Conservation (phyloP, 2,329 filamentous ascomycete species). For the Fusarium xyrophilum region DNA sequence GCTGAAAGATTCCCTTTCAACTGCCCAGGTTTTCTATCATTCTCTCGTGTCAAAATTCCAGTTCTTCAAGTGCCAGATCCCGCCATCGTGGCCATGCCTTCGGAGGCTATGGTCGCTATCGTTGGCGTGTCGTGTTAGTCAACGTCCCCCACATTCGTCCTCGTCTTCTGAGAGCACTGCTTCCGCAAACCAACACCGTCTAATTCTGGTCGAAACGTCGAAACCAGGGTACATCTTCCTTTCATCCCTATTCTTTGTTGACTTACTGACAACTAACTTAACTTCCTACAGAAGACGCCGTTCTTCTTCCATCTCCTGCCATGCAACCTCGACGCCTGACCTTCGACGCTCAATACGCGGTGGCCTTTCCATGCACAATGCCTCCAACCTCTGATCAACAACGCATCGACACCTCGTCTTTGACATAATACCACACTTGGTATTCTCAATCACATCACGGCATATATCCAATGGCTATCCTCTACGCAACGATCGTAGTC, state of each 20-base stretch:
- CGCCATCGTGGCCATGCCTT: background rate
- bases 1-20: background rate
- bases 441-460: accelerated
- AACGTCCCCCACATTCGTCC: conserved; percentile 8
- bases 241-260: accelerated
- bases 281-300: accelerated
- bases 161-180: conserved; percentile 12
- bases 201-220: accelerated
- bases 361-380: background rate
- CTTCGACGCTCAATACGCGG: background rate
- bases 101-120: background rate
- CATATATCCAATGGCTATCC: accelerated
- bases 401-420: accelerated
- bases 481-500: accelerated
- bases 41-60: accelerated
- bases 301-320: accelerated
- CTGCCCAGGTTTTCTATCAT: background rate
- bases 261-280: too few relatives aligned
- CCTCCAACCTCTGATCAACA: too few relatives aligned
- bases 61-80: accelerated
- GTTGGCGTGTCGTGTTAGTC: conserved; percentile 1
- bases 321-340: background rate
- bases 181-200: background rate
- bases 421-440: background rate
- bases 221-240: background rate